Base-by-base conservation (phyloP, 2,329 filamentous ascomycete genomes). In the Xylariales sp. region DNA sequence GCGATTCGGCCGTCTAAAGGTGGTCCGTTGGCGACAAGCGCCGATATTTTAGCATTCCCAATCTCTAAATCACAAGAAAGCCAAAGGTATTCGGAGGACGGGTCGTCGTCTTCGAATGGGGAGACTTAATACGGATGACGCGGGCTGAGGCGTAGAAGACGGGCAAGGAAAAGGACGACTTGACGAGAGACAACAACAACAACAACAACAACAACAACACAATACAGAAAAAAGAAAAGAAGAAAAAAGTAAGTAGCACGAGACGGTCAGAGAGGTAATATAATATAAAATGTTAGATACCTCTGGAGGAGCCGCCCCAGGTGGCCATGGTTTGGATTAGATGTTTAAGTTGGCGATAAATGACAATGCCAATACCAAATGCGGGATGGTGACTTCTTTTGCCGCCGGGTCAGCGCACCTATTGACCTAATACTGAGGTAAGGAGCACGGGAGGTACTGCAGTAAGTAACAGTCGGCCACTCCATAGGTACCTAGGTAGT, bases 291-390 rank as follows among this genome's bases (percentile, higher is more conserved):
- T 23, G 39, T 14, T 28, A 61, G n/a, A 34, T 67, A 69, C 67
- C 67, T 69, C 50, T 59, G 10, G 48, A 60, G 34, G 36, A 55
- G 65, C 65, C 65, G 53, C 55, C 54, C 67, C 64, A 67, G 50
- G 57, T 57, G 52, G 57, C 58, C 64, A 66, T 66, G 39, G 45
- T 50, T 23, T 28, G 36, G 48, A 41, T 46, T 57, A 45, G 39
- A 16, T 39, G 23, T 46, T 18, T 3, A 34, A 55, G 28, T 61
- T 34, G 59, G 49, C 52, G 23, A 45, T 32, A 50, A 48, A 48
- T 55, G 49, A 30, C 30, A 30, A 30, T 56, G 36, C 43, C 36
- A 50, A n/a, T 34, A 41, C 53, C 12, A 45, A 52, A 9, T 52
- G 39, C 49, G 46, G 62, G 62, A 59, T 59, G 46, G 61, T 9